A percentile compares a stretch with the other conserved stretches of the same genome.
phyloP scores from a whole-genome alignment of 352 stramenopile species.

The Phytophthora citrophthora region DNA sequence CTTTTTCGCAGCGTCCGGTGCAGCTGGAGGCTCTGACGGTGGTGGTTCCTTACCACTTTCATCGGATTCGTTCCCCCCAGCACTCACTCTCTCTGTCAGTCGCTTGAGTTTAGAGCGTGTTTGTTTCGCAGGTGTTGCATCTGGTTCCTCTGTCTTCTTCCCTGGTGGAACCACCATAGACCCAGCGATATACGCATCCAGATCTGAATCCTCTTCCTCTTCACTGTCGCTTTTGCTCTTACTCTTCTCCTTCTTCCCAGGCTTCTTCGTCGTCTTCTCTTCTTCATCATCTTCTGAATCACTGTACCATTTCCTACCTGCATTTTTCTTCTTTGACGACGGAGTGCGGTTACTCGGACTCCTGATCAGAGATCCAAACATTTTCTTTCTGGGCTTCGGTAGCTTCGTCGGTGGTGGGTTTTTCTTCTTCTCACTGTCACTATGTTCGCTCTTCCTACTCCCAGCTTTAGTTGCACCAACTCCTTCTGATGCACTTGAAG shows the following conservation, averaged over 20 bases:
- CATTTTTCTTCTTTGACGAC: slow-evolving; percentile 31
- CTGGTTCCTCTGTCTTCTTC: slow-evolving; percentile 8
- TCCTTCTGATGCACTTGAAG: slow-evolving; percentile 21
- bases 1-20: slow-evolving; percentile 31
- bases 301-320: slow-evolving; percentile 58
- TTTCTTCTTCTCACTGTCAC: slow-evolving; percentile 4
- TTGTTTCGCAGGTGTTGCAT: slow-evolving; percentile 12
- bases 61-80: slow-evolving; percentile 12
- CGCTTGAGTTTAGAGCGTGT: slow-evolving; percentile 23
- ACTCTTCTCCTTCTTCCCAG: slow-evolving; percentile 13
- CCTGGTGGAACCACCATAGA: slow-evolving; percentile 22
- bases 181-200: slow-evolving; percentile 33
- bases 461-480: slow-evolving; percentile 5
- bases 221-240: slow-evolving; percentile 9
- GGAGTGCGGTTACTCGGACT: slow-evolving; percentile 24
- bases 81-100: slow-evolving; percentile 11
- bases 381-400: slow-evolving; percentile 23
- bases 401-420: slow-evolving; percentile 4
- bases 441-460: slow-evolving; percentile 10
- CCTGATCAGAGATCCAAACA: slow-evolving; percentile 10
- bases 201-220: slow-evolving; percentile 31
- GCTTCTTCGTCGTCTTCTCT: slow-evolving; percentile 18
- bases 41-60: slow-evolving; percentile 2
- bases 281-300: slow-evolving; percentile 55
- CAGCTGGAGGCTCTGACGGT: slow-evolving; percentile 26